phyloP scores from a whole-genome alignment of 2,329 filamentous ascomycete species.

The Trichoderma hamatum region DNA sequence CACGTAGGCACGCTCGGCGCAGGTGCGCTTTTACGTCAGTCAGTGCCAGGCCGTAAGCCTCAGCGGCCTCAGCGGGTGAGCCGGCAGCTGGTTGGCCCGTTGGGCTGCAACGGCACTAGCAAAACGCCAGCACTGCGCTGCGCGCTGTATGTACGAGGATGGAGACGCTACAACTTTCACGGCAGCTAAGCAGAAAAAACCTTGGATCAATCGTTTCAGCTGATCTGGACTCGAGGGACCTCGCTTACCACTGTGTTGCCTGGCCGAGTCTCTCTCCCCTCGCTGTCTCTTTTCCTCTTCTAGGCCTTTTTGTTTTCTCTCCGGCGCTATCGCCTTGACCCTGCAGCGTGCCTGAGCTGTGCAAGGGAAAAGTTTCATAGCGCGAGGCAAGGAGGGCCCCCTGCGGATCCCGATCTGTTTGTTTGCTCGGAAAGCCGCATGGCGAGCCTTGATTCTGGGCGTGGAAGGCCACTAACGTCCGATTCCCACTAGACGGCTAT shows the following conservation, averaged over 20 bases:
- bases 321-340: constrained; percentile 15
- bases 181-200: not conserved
- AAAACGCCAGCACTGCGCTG: not conserved
- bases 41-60: not conserved
- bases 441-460: not conserved
- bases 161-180: not conserved
- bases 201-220: not conserved
- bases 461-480: constrained; percentile 1
- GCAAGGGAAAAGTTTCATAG: constrained; percentile 22
- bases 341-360: constrained; percentile 23
- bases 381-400: constrained; percentile 12
- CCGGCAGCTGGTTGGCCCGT: constrained; percentile 23
- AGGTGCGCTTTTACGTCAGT: not conserved
- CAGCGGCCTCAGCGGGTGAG: constrained; percentile 2
- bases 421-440: constrained; percentile 21
- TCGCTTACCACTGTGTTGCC: not conserved
- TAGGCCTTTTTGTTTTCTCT: not conserved
- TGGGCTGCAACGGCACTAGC: constrained; percentile 26
- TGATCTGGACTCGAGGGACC: constrained; percentile 1
- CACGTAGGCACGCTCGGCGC: not conserved
- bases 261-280: not conserved
- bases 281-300: not conserved
- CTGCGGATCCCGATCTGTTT: constrained; percentile 18
- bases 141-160: constrained; percentile 11
- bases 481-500: not conserved